These are phyloP conservation scores for Breynia disticha DNA, from an alignment of 441 rosid genomes.

Conservation along the genomic window DNA sequence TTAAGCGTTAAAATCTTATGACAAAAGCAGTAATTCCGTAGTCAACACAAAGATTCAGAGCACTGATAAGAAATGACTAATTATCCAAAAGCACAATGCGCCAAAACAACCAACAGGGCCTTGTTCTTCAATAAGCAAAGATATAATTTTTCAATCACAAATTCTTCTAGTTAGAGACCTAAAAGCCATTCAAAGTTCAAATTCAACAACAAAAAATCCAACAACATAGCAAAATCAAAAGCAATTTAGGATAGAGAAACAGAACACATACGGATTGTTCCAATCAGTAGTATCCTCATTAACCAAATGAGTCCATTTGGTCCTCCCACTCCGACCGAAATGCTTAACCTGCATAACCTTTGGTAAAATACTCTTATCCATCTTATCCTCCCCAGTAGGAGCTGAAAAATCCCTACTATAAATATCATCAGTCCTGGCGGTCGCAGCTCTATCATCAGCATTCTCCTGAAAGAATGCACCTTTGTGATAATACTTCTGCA, in stretches of 20 bases:
- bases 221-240: background rate
- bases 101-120: too few relatives aligned
- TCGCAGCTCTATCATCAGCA: slow-evolving; percentile 47
- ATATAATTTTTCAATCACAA: too few relatives aligned
- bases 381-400: slow-evolving; percentile 88
- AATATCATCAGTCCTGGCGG: slow-evolving; percentile 42
- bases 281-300: slow-evolving; percentile 86
- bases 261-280: slow-evolving; percentile 70
- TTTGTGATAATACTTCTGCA: slow-evolving; percentile 89
- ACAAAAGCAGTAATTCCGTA: too few relatives aligned
- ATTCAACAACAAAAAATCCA: too few relatives aligned
- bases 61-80: too few relatives aligned
- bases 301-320: slow-evolving; percentile 95
- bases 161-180: too few relatives aligned
- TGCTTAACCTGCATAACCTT: slow-evolving; percentile 96
- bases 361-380: slow-evolving; percentile 75
- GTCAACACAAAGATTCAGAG: too few relatives aligned
- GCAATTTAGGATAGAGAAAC: slow-evolving; percentile 2
- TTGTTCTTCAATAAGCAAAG: too few relatives aligned
- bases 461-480: slow-evolving; percentile 82
- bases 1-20: too few relatives aligned
- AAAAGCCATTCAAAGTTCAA: too few relatives aligned
- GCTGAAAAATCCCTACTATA: slow-evolving; percentile 65
- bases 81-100: too few relatives aligned
- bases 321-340: slow-evolving; percentile 91